Evolutionary conservation across 371 early-diverging fungal species (phyloP), one percentile per base, ranked within the genome.

Genomic region (Smittium culicis): DNA sequence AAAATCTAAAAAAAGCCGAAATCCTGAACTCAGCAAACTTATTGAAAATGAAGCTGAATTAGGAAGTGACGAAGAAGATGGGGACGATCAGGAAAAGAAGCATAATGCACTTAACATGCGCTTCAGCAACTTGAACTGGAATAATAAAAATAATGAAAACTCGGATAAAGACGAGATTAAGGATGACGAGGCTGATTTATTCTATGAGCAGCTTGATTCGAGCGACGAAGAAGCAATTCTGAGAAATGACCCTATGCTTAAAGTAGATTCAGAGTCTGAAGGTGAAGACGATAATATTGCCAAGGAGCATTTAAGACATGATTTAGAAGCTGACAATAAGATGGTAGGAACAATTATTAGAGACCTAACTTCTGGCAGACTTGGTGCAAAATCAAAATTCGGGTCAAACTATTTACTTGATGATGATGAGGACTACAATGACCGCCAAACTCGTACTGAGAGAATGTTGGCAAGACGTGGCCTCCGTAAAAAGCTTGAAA

Each of bases 21-120:
- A 35, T 32, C 45, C 57, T 34, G 33, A 33, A 28, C 16, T 31
- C 61, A 58, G 72, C 1, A 77, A 77, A 54, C 75, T 76, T 68
- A 65, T 76, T 1, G 77, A 74, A 28, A 70, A 67, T 34, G 76
- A 76, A 33, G 76, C 76, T 0, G 76, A 76, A 33, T 69, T 69
- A 1, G 77, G 77, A 35, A 77, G 77, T 69, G 69, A 69, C 1
- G 77, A 74, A 27, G 69, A 68, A 1, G 74, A 73, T 25, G 34
- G 24, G 45, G 69, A 69, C 8, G 61, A 35, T 1, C 54, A 61
- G 1, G 32, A 33, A 16, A 34, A 25, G 24, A 35, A 34, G 14
- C 31, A 25, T 33, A 31, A 28, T 54, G 34, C 35, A 25, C 54
- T 70, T 55, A 77, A 68, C 29, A 57, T 66, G 66, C 54, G 27